Base-by-base conservation (phyloP, 306 rosid species). In the Quercus ilex region DNA sequence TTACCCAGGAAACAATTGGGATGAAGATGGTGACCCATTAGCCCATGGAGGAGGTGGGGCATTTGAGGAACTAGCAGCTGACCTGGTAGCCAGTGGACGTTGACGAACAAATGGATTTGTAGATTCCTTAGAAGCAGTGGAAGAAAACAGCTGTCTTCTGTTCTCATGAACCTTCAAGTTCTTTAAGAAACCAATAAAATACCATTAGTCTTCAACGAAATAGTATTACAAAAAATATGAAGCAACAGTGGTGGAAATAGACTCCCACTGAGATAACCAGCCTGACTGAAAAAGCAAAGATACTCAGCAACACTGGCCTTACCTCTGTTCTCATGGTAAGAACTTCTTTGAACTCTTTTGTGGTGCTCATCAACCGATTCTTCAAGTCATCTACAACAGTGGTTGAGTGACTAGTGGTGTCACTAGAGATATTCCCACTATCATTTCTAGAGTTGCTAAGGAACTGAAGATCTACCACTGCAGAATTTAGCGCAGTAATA, bases 301-400 rank as follows among this genome's bases (percentile, higher is more conserved):
- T 41, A 51, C 30, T 33, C 51, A 17, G 28, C 65, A 87, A 57
- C 52, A 64, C 25, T 52, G 30, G 78, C 41, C 23, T 49, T 86
- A 93, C 99, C 95, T 95, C 97, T 43, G 97, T 95, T 80, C 97
- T 84, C 94, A 95, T 89, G 80, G 98, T 95, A 65, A 95, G 98
- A 62, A 95, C 98, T 79, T 95, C 99, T 85, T 96, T 96, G 75
- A 96, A 96, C 75, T 91, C 99, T 82, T 93, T 96, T 30, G 99
- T 96, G 62, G 99, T 8, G 67, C 92, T 91, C 99, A 93, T 93
- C 75, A 96, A 80, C 30, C 97, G 90, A 20, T 93, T 96, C 88
- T 93, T 96, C 12, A 93, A 87, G 85, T 93, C 99, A 83, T 96
- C 99, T 0, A 96, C 98, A 73, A 96, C 98, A 14, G 94, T 91